These are phyloP conservation scores for Clarireedia sp. DNA, from an alignment of 2,329 filamentous ascomycete species.

Conservation along the genomic window DNA sequence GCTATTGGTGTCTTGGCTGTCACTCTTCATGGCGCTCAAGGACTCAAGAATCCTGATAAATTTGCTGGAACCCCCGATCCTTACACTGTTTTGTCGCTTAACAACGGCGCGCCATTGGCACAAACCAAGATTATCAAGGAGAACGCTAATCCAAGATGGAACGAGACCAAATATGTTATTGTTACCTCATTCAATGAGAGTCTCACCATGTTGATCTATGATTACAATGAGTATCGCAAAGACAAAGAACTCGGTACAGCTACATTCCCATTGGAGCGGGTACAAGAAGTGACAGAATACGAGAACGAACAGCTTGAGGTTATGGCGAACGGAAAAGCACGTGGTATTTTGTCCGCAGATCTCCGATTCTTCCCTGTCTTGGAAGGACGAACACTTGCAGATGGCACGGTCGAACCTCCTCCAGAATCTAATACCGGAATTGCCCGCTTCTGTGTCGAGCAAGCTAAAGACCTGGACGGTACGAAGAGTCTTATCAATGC, in stretches of 20 bases:
- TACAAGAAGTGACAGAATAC: conserved; percentile 68
- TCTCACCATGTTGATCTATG: conserved; percentile 76
- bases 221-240: conserved; percentile 94
- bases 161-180: conserved; percentile 93
- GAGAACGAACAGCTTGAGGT: conserved; percentile 84
- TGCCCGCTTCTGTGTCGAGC: conserved; percentile 84
- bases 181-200: conserved; percentile 84
- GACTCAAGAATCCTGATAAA: conserved; percentile 90
- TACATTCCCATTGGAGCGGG: conserved; percentile 73
- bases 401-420: conserved; percentile 70
- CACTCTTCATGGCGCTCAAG: conserved; percentile 82
- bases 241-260: conserved; percentile 89
- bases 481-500: conserved; percentile 85
- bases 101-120: conserved; percentile 71
- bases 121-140: conserved; percentile 84
- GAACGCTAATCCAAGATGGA: conserved; percentile 83
- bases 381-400: conserved; percentile 59
- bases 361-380: conserved; percentile 94
- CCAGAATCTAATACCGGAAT: conserved; percentile 93
- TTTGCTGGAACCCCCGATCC: conserved; percentile 89
- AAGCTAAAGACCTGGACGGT: conserved; percentile 91
- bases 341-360: conserved; percentile 73
- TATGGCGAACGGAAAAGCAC: conserved; percentile 72
- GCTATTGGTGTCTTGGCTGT: conserved; percentile 90
- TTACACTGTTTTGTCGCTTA: conserved; percentile 78